A percentile compares a stretch with the other conserved stretches of the same genome.
These are phyloP conservation scores for Schizonepeta tenuifolia DNA, from an alignment of 257 asterid genomes.

Conservation along the genomic window DNA sequence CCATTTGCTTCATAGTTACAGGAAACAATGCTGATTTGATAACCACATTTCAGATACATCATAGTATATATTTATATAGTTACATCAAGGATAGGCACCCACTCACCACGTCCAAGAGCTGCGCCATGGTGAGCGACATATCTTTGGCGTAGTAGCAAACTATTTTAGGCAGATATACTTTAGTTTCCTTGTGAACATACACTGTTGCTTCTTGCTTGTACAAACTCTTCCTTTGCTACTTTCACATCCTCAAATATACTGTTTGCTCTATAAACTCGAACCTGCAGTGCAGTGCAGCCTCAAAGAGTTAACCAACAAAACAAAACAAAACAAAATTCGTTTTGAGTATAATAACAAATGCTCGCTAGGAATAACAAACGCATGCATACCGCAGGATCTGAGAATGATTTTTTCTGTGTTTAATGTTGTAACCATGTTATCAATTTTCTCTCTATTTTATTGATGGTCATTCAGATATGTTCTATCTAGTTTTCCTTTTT, in stretches of 20 bases:
- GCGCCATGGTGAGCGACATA: conserved; percentile 61
- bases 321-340: background rate
- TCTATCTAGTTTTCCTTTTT: background rate
- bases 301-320: background rate
- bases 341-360: background rate
- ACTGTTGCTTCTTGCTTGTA: conserved; percentile 60
- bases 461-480: conserved; percentile 11
- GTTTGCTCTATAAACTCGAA: conserved; percentile 66
- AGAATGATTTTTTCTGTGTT: too few species aligned
- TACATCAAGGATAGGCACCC: conserved; percentile 44
- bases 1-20: conserved; percentile 37
- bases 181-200: conserved; percentile 61
- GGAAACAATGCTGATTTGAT: conserved; percentile 7
- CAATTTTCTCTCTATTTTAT: conserved; percentile 16
- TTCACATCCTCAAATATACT: conserved; percentile 71
- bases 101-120: conserved; percentile 57
- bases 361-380: background rate
- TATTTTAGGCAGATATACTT: conserved; percentile 71
- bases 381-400: conserved; percentile 75
- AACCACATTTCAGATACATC: background rate
- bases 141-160: conserved; percentile 69
- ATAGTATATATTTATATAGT: background rate
- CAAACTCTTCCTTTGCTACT: conserved; percentile 77
- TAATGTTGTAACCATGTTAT: background rate
- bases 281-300: conserved; percentile 55